A percentile compares a stretch with the other conserved stretches of the same genome.
Evolutionary conservation across 257 asterid genomes (phyloP).

Genomic region (Ophiorrhiza pumila): DNA sequence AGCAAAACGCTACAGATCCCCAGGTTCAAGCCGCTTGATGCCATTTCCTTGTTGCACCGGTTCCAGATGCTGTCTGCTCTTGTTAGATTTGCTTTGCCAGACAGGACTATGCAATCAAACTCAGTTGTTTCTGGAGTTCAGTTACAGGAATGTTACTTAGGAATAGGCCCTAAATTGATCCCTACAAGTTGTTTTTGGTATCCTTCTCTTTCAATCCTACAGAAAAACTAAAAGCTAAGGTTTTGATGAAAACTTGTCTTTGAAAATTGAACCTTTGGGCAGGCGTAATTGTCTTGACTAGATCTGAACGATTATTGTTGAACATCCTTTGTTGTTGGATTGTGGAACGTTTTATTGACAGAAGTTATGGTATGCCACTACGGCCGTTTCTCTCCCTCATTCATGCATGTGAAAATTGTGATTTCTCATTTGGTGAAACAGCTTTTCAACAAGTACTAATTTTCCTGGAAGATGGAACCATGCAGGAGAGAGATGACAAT

Average conservation of each 20-base stretch:
- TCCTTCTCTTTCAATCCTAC: neutral
- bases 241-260: neutral
- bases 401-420: neutral
- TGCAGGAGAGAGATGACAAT: neutral
- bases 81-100: neutral
- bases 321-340: neutral
- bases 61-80: neutral
- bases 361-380: conserved; percentile 2
- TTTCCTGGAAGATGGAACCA: neutral
- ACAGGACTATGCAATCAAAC: neutral
- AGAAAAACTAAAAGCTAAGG: neutral
- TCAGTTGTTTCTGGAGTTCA: neutral
- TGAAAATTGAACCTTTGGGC: neutral
- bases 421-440: neutral
- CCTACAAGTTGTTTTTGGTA: neutral
- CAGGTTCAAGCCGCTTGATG: conserved; percentile 47
- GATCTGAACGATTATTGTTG: neutral
- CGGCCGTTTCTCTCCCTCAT: neutral
- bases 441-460: conserved; percentile 4
- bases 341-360: neutral
- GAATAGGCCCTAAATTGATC: neutral
- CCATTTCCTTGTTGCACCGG: conserved; percentile 4
- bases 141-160: neutral
- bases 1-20: conserved; percentile 34
- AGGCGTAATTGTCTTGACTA: neutral